Evolutionary conservation across 2,329 filamentous ascomycete species (phyloP).

Genomic region (Scorias spongiosa): DNA sequence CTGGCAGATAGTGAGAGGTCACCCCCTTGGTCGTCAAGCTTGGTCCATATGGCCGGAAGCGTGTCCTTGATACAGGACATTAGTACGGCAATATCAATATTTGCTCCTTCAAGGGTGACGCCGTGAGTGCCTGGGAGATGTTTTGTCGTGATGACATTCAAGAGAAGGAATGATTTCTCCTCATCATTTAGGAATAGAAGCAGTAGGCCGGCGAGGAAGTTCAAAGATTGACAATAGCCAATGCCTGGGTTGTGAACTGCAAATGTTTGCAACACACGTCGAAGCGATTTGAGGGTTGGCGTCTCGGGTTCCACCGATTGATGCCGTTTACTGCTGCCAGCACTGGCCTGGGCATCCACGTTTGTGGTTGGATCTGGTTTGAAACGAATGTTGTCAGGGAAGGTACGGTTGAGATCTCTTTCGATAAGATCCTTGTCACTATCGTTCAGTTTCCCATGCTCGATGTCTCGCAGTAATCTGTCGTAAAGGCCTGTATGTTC

Average conservation of each 20-base stretch:
- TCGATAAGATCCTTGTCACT: slow-evolving; percentile 83
- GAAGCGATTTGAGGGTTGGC: slow-evolving; percentile 62
- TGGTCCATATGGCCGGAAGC: slow-evolving; percentile 71
- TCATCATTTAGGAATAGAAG: slow-evolving; percentile 74
- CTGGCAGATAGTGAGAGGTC: slow-evolving; percentile 22
- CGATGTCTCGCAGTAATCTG: slow-evolving; percentile 50
- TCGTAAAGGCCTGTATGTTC: slow-evolving; percentile 67
- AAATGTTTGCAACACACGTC: slow-evolving; percentile 77
- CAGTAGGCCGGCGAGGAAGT: slow-evolving; percentile 82
- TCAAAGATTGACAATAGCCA: slow-evolving; percentile 90
- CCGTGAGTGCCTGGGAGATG: slow-evolving; percentile 89
- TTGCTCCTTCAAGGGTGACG: slow-evolving; percentile 76
- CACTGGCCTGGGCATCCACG: slow-evolving; percentile 15
- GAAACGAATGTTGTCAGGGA: slow-evolving; percentile 85
- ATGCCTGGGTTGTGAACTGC: slow-evolving; percentile 81
- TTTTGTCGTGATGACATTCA: slow-evolving; percentile 78
- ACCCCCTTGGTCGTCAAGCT: slow-evolving; percentile 63
- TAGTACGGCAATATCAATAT: slow-evolving; percentile 83
- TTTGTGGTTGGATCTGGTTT: slow-evolving; percentile 44
- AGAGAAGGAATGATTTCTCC: slow-evolving; percentile 81
- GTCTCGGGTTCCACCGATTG: slow-evolving; percentile 56
- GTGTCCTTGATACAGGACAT: slow-evolving; percentile 76
- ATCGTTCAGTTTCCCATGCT: slow-evolving; percentile 43
- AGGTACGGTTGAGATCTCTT: slow-evolving; percentile 82
- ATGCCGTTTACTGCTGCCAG: slow-evolving; percentile 39